phyloP scores from a whole-genome alignment of 2,329 filamentous ascomycete species.

The Pezicula rhizophila region DNA sequence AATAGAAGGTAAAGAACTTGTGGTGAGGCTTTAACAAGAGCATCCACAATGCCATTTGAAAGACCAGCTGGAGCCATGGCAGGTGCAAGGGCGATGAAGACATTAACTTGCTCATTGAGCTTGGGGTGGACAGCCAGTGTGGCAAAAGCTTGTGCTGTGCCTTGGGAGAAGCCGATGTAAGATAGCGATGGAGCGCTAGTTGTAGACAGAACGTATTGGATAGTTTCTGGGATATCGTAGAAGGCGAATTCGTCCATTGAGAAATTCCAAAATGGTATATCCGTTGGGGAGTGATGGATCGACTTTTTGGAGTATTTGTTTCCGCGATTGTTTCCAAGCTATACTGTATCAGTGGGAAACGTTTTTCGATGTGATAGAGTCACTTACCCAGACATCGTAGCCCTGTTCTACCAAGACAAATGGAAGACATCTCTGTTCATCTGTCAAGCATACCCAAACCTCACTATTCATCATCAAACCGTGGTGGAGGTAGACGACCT shows the following conservation, averaged over 20 bases:
- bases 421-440: constrained; percentile 77
- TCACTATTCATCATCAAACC: constrained; percentile 98
- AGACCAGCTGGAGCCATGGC: constrained; percentile 94
- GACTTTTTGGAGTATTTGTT: constrained; percentile 99
- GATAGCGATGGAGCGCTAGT: constrained; percentile 80
- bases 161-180: constrained; percentile 96
- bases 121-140: constrained; percentile 86
- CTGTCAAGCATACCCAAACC: constrained; percentile 92
- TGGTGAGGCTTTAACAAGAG: constrained; percentile 87
- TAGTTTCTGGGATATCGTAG: constrained; percentile 92
- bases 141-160: constrained; percentile 94
- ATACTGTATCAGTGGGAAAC: constrained; percentile 15
- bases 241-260: constrained; percentile 98
- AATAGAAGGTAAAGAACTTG: constrained; percentile 90
- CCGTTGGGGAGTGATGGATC: constrained; percentile 66
- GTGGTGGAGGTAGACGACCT: constrained; percentile 90
- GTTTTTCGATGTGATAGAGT: not conserved
- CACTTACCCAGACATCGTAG: constrained; percentile 86
- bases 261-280: constrained; percentile 87
- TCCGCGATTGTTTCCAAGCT: constrained; percentile 93
- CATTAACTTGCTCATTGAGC: constrained; percentile 87
- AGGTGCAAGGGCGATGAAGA: constrained; percentile 92
- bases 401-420: constrained; percentile 85
- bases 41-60: constrained; percentile 84
- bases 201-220: constrained; percentile 80